Percentiles rank a stretch among this genome's conserved stretches.
Evolutionary conservation across 225 moss, liverwort and hornwort species (phyloP).

Genomic region (Lunularia cruciata): DNA sequence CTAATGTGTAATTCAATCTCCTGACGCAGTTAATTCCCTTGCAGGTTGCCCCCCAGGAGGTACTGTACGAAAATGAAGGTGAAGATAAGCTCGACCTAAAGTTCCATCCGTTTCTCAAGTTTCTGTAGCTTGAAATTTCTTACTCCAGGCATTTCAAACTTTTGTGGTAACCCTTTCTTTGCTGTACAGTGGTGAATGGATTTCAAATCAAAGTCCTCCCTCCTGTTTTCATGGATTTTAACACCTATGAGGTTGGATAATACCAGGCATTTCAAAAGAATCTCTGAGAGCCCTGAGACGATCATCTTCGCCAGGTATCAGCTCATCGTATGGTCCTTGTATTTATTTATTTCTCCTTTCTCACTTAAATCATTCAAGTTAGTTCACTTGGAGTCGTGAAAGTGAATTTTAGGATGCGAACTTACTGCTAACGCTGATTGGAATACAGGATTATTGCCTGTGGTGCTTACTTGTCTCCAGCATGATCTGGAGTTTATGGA

Average conservation of each 20-base stretch:
- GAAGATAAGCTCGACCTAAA: slow-evolving; percentile 1
- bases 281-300: slow-evolving; percentile 42
- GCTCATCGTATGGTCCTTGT: background rate
- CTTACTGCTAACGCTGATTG: background rate
- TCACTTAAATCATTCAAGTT: too few species aligned
- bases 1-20: too few species aligned
- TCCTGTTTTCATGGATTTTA: background rate
- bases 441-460: slow-evolving; percentile 62
- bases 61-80: slow-evolving; percentile 83
- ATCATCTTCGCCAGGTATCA: slow-evolving; percentile 39
- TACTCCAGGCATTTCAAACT: too few species aligned
- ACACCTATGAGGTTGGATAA: slow-evolving; percentile 4
- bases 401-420: too few species aligned
- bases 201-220: background rate
- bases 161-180: too few species aligned
- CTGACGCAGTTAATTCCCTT: background rate
- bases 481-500: slow-evolving; percentile 66
- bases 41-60: slow-evolving; percentile 91
- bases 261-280: slow-evolving; percentile 46
- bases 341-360: background rate
- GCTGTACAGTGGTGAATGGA: background rate
- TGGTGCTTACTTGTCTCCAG: slow-evolving; percentile 67
- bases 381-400: too few species aligned
- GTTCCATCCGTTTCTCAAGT: background rate
- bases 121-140: background rate